Conservation (phyloP, 768 basidiomycete species). For the Suillus occidentalis region DNA sequence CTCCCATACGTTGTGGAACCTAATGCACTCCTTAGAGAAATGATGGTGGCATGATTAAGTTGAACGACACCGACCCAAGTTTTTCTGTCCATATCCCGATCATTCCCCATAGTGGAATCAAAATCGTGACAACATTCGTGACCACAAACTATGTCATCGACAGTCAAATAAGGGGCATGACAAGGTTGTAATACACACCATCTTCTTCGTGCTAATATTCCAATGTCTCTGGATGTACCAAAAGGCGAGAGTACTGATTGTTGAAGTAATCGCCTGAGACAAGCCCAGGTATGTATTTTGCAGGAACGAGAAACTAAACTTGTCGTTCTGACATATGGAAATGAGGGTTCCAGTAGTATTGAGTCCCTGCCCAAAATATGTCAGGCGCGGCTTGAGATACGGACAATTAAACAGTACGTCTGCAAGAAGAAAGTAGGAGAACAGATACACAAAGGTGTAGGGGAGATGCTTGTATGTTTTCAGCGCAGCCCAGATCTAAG, state of each 20-base stretch:
- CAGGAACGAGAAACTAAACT: conserved; percentile 79
- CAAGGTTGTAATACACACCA: conserved; percentile 47
- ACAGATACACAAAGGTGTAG: conserved; percentile 78
- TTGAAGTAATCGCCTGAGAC: conserved; percentile 74
- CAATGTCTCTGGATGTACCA: conserved; percentile 83
- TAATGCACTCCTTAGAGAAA: conserved; percentile 20
- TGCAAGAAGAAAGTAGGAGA: conserved; percentile 75
- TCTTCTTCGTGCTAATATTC: conserved; percentile 78
- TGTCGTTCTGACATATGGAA: conserved; percentile 76
- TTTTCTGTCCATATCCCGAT: conserved; percentile 79
- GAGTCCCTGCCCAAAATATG: conserved; percentile 53
- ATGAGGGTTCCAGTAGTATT: conserved; percentile 80
- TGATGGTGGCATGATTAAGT: background rate
- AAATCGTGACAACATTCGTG: conserved; percentile 71
- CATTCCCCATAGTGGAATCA: conserved; percentile 87
- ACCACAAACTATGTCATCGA: conserved; percentile 56
- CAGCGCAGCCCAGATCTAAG: conserved; percentile 71
- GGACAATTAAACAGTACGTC: conserved; percentile 50
- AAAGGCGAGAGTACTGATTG: conserved; percentile 67
- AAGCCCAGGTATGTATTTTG: conserved; percentile 79
- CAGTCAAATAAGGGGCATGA: conserved; percentile 17
- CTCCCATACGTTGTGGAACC: conserved; percentile 83
- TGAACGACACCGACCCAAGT: conserved; percentile 49
- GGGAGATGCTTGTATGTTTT: conserved; percentile 78
- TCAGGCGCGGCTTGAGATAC: background rate